phyloP scores from a whole-genome alignment of 306 rosid species.

The Arachis hypogaea region DNA sequence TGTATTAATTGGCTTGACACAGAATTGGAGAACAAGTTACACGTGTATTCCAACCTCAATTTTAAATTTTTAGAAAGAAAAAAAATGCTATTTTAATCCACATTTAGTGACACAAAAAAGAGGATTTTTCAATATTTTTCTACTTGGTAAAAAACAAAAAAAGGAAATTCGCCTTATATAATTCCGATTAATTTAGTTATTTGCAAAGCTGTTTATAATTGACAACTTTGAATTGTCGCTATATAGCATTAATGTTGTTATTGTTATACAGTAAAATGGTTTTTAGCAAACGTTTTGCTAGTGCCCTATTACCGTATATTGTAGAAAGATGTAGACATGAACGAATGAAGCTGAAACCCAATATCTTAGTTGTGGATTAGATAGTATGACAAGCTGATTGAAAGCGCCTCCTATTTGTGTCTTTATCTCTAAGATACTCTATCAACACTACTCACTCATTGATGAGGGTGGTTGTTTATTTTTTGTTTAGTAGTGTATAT shows the following conservation, averaged over 20 bases:
- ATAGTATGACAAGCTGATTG: conserved; percentile 39
- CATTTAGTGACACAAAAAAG: too few species aligned
- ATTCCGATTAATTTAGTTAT: too few species aligned
- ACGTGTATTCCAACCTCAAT: neutral
- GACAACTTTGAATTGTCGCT: too few species aligned
- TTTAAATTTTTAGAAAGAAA: too few species aligned
- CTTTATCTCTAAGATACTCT: conserved; percentile 34
- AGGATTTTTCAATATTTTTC: too few species aligned
- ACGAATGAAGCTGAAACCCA: too few species aligned
- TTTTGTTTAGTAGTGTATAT: neutral
- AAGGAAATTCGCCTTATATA: too few species aligned
- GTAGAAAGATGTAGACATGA: neutral
- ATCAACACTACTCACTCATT: neutral
- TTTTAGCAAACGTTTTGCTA: neutral
- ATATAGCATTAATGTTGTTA: too few species aligned
- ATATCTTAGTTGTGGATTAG: conserved; percentile 19
- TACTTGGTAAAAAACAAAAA: too few species aligned
- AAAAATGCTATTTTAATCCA: too few species aligned
- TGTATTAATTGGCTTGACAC: neutral
- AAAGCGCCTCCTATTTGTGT: conserved; percentile 18
- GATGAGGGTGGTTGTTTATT: neutral
- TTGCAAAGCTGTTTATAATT: too few species aligned
- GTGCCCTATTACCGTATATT: neutral
- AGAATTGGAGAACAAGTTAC: neutral
- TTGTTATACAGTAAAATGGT: too few species aligned